Percentiles rank a stretch among this genome's conserved stretches.
Conservation (phyloP, 2,329 filamentous ascomycete species). For the Dactylella cylindrospora region DNA sequence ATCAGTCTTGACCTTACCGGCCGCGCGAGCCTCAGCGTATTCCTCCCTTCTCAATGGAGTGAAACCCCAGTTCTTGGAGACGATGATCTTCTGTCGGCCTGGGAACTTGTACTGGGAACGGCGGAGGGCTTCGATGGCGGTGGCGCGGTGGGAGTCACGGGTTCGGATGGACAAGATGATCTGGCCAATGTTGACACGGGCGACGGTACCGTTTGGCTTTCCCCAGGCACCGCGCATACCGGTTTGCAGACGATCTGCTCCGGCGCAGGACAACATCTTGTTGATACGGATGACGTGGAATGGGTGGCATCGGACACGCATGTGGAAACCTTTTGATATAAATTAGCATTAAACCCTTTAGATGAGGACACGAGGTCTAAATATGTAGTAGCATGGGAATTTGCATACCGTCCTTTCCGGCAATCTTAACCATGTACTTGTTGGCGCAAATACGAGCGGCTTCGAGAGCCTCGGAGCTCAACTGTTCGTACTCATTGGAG, state of each 20-base stretch:
- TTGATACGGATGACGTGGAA: slow-evolving; percentile 99
- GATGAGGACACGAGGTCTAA: neutral
- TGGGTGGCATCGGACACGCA: slow-evolving; percentile 74
- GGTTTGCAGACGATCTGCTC: slow-evolving; percentile 99
- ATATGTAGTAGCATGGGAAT: neutral
- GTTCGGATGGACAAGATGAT: slow-evolving; percentile 97
- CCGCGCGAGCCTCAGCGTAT: slow-evolving; percentile 92
- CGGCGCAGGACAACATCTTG: slow-evolving; percentile 99
- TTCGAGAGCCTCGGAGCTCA: slow-evolving; percentile 99
- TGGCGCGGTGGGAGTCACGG: slow-evolving; percentile 87
- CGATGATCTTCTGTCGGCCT: slow-evolving; percentile 99
- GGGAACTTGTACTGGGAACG: slow-evolving; percentile 99
- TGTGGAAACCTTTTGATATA: slow-evolving; percentile 62
- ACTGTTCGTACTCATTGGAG: slow-evolving; percentile 99
- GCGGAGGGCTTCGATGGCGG: slow-evolving; percentile 96
- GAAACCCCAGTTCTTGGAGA: slow-evolving; percentile 99
- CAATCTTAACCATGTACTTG: slow-evolving; percentile 78
- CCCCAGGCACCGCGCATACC: slow-evolving; percentile 99
- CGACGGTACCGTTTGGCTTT: slow-evolving; percentile 98
- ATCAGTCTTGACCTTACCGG: slow-evolving; percentile 90
- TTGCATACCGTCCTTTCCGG: slow-evolving; percentile 63
- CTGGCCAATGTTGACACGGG: slow-evolving; percentile 99
- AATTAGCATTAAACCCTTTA: neutral
- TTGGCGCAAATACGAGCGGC: slow-evolving; percentile 99
- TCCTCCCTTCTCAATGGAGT: slow-evolving; percentile 96